phyloP scores from a whole-genome alignment of 176 grass and related monocot species.

The Aegilops tauschii region DNA sequence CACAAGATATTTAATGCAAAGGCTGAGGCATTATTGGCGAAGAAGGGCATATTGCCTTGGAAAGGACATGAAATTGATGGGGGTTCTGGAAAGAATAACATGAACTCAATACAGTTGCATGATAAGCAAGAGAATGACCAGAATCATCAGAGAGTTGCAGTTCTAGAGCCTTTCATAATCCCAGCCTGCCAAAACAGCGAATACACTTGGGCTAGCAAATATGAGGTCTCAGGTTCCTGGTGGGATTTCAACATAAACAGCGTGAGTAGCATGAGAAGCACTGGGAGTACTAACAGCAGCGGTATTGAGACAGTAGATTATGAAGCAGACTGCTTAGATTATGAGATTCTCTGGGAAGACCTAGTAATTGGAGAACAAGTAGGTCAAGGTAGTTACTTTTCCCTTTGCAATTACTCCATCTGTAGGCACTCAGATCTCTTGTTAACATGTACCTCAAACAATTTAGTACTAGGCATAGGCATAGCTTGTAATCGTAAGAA shows the following conservation, averaged over 20 bases:
- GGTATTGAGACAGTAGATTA: constrained; percentile 55
- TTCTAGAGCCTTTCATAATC: constrained; percentile 44
- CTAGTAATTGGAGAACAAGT: constrained; percentile 86
- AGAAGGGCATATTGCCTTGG: constrained; percentile 75
- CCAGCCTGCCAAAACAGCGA: constrained; percentile 41
- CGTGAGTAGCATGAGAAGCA: constrained; percentile 71
- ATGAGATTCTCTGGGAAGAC: constrained; percentile 91
- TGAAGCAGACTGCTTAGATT: constrained; percentile 80
- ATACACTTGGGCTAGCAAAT: constrained; percentile 28
- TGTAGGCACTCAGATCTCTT: background rate
- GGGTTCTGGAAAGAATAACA: constrained; percentile 37
- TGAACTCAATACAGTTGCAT: constrained; percentile 36
- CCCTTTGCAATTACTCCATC: background rate
- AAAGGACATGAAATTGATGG: constrained; percentile 47
- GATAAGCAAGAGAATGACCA: constrained; percentile 52
- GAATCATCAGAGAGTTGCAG: constrained; percentile 21
- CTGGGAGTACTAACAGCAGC: constrained; percentile 56
- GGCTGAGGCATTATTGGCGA: constrained; percentile 59
- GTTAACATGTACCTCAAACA: background rate
- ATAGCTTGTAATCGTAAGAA: no score
- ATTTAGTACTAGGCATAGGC: background rate
- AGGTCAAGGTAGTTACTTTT: constrained; percentile 73
- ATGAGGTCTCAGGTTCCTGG: constrained; percentile 69
- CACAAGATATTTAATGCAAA: constrained; percentile 69
- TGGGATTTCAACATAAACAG: constrained; percentile 73